Conservation (phyloP, 768 basidiomycete species). For the Boletus subparvulus region DNA sequence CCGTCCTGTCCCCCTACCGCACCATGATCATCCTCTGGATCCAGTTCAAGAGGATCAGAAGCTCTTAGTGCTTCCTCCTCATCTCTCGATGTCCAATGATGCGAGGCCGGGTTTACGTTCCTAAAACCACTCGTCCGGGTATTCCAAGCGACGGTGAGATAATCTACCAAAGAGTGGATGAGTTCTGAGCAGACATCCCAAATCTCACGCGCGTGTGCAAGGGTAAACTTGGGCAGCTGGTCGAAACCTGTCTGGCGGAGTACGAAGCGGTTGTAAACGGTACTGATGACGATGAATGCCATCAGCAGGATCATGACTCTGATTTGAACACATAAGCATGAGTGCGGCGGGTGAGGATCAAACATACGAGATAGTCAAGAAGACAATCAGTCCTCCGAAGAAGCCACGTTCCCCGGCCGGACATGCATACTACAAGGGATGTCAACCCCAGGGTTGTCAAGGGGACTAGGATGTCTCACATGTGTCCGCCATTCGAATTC, state of each 20-base stretch:
- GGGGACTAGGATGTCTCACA: conserved; percentile 42
- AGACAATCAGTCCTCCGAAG: conserved; percentile 51
- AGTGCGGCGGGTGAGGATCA: not conserved
- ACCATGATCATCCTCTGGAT: conserved; percentile 2
- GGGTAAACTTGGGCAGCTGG: conserved; percentile 64
- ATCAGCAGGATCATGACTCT: conserved; percentile 59
- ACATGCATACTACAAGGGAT: conserved; percentile 59
- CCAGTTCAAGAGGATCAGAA: conserved; percentile 25
- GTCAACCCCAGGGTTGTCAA: not conserved
- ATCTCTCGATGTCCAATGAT: conserved; percentile 34
- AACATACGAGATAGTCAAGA: conserved; percentile 61
- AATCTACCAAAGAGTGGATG: conserved; percentile 13
- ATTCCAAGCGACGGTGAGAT: conserved; percentile 9
- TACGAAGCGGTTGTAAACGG: conserved; percentile 76
- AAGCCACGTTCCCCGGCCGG: conserved; percentile 58
- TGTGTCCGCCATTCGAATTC: conserved; percentile 84
- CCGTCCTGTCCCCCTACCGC: not conserved
- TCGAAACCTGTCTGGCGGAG: conserved; percentile 70
- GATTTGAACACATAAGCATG: not conserved
- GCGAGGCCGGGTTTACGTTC: conserved; percentile 24
- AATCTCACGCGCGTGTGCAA: conserved; percentile 25
- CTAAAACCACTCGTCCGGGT: conserved; percentile 17
- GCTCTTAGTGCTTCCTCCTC: conserved; percentile 28
- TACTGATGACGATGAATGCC: conserved; percentile 65
- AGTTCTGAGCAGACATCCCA: conserved; percentile 22